Evolutionary conservation across 805 yeast species (phyloP), one percentile per base, ranked within the genome.

Genomic region (Candida gorgasii): DNA sequence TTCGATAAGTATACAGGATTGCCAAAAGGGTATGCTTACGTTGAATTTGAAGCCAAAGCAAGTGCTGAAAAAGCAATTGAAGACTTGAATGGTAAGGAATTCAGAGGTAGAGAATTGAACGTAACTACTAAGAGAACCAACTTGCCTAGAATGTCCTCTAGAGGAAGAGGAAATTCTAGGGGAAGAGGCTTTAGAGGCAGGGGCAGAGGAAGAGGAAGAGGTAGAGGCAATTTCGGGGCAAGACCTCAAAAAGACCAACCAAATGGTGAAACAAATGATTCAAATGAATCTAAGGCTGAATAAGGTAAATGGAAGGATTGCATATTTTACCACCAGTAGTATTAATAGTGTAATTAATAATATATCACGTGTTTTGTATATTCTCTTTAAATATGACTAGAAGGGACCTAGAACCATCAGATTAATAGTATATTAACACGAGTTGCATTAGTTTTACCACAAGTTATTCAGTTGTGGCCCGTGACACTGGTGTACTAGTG

Each of bases 21-120:
- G 14, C 75, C 79, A 7, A 75, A 72, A 48, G 87, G 86, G 2
- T 79, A 77, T 54, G 88, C 86, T 1, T 83, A 80, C 50, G 67
- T 83, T 23, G 82, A 84, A 50, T 83, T 80, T 53, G 73, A 70
- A 11, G 52, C 57, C 6, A 45, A 48, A 4, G 73, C 63, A 5
- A 61, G 74, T 12, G 81, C 76, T 5, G 51, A 57, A 5, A 59
- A 59, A 20, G 86, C 89, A 1, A 57, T 82, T 35, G 55, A 52
- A 8, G 62, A 54, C 18, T 51, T 75, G 26, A 63, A 73, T 43
- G 78, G 72, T 6, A 46, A 67, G 6, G 59, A 54, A 24, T 65
- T 82, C 42, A 65, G 72, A 32, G 79, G 73, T 1, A 66, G 81
- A 44, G 68, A 60, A 17, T 63, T 82, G 24, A 63, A 63, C 32